Evolutionary conservation across 2,329 filamentous ascomycete species (phyloP), one percentile per base, ranked within the genome.

Genomic region (Cladosporium sp.): DNA sequence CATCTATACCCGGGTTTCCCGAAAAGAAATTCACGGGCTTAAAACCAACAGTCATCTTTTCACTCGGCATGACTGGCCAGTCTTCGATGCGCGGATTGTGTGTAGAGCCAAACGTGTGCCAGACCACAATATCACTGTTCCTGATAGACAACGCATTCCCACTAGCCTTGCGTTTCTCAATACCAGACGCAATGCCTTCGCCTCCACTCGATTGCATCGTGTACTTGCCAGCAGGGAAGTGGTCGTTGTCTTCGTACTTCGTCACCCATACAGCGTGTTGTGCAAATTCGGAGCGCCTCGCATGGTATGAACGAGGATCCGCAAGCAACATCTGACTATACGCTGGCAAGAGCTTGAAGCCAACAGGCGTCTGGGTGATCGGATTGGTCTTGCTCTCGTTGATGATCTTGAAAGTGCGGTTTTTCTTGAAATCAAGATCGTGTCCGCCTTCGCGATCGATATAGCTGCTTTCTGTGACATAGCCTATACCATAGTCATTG

Each of bases 401-500:
- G 53, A 76, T 73, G 59, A 83, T 80, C 59, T 82, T 82, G 72
- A 82, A 81, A 5, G 77, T 71, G 8, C 80, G 78, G 63, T 85
- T 85, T 49, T 82, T 79, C 62, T 80, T 80, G 19, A 71, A 63
- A 20, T 65, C 62, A n/a, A 64, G 61, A 40, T 71, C 68, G 35
- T 62, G 61, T 39, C 62, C 64, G 37, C 53, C 25, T 3, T 66
- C 62, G 13, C 48, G 61, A 10, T 63, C 62, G 49, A 69, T 36
- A 1, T 61, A 58, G 3, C 62, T 68, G 19, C 77, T 72, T 17
- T 75, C 72, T 44, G 86, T 70, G 58, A 81, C 74, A 71, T 87
- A 88, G 56, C 76, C 78, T 66, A 85, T 86, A 25, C 86, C 85
- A 37, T 79, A 74, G 0, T 85, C 83, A 63, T 89, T 88, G 2